phyloP scores from a whole-genome alignment of 768 basidiomycete species.

The Lactifluus pinguis region DNA sequence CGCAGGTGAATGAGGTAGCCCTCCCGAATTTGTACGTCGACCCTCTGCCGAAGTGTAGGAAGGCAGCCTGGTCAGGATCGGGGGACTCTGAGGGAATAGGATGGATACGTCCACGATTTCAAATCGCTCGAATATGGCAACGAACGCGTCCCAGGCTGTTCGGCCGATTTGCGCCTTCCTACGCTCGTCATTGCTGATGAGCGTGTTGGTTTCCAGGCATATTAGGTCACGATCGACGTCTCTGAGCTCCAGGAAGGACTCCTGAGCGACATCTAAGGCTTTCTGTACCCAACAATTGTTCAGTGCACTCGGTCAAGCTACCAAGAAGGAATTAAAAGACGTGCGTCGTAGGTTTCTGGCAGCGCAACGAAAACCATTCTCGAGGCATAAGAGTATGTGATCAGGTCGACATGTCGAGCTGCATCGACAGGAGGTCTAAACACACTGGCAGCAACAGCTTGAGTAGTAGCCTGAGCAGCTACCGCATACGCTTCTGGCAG shows the following conservation, averaged over 20 bases:
- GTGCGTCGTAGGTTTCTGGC: conserved; percentile 20
- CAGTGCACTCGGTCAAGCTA: not conserved
- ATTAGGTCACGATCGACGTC: conserved; percentile 16
- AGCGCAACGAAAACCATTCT: conserved; percentile 24
- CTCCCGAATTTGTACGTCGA: too few species aligned
- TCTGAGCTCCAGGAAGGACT: conserved; percentile 20
- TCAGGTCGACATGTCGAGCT: too few species aligned
- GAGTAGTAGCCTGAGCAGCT: too few species aligned
- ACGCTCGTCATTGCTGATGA: conserved; percentile 1
- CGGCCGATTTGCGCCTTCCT: conserved; percentile 20
- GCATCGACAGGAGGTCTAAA: too few species aligned
- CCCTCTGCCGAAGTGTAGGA: conserved; percentile 6
- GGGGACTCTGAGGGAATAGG: not conserved
- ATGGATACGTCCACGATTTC: conserved; percentile 25
- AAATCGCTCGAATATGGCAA: conserved; percentile 18
- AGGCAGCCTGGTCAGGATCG: not conserved
- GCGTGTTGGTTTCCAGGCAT: conserved; percentile 10
- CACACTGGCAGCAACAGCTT: too few species aligned
- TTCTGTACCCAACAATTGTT: conserved; percentile 14
- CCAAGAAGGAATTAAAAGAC: not conserved
- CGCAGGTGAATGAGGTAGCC: too few species aligned
- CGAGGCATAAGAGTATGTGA: conserved; percentile 23
- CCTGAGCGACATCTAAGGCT: conserved; percentile 17
- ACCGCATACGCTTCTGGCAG: too few species aligned
- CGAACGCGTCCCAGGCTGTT: conserved; percentile 22